Evolutionary conservation across 2,329 filamentous ascomycete genomes (phyloP).

Genomic region (Paraphaeosphaeria minitans): DNA sequence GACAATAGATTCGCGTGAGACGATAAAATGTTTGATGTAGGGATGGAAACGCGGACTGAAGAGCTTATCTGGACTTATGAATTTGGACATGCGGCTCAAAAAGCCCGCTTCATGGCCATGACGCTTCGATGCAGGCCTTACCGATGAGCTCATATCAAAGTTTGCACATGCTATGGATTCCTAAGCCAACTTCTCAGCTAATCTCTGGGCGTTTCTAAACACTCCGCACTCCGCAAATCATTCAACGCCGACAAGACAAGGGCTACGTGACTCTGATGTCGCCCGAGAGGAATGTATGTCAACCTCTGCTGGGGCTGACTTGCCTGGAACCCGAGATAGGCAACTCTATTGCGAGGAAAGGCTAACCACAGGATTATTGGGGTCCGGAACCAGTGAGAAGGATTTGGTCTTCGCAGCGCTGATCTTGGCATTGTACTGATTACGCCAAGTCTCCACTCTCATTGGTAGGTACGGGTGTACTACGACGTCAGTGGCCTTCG

Average conservation of each 20-base stretch:
- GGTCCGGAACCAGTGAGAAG: neutral
- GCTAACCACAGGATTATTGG: neutral
- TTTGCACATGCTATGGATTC: neutral
- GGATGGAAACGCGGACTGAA: neutral
- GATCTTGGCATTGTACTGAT: constrained; percentile 7
- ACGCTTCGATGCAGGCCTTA: neutral
- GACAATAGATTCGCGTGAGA: too few species aligned
- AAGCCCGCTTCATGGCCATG: neutral
- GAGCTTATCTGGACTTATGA: neutral
- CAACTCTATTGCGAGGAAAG: neutral
- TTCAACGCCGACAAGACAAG: neutral
- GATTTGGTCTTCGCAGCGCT: neutral
- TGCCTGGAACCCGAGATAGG: neutral
- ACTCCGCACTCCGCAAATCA: neutral
- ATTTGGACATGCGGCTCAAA: neutral
- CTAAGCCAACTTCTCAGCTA: neutral
- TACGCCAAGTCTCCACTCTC: neutral
- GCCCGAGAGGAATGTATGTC: neutral
- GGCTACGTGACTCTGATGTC: neutral
- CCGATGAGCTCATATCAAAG: neutral
- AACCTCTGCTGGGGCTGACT: neutral
- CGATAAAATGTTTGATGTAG: neutral
- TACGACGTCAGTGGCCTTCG: neutral
- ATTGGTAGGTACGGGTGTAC: constrained; percentile 3
- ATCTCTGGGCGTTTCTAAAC: neutral